Evolutionary conservation across 1,139 yeast species (phyloP), one percentile per base, ranked within the genome.

Genomic region (Yamadazyma atlantica): DNA sequence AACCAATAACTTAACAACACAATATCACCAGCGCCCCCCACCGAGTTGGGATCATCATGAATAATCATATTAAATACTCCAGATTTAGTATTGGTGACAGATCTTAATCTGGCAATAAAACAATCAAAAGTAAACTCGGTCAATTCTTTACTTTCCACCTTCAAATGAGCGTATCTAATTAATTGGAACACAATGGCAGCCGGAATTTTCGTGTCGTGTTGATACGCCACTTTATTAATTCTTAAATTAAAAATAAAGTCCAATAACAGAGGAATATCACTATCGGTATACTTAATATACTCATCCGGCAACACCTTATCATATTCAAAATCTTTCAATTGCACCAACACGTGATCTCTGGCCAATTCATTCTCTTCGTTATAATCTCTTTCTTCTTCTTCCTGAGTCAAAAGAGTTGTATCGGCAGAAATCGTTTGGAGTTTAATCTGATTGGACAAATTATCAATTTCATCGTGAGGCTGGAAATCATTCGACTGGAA

Each of bases 1-100:
- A 85, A 68, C 90, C 92, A 84, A 53, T 83, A 84, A 44, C 90
- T 81, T 40, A 82, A 71, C 26, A 74, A 58, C 8, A 84, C 86
- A 39, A 85, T 81, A 54, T 85, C 90, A 16, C 85, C 83, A 7
- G 71, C 62, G 1, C 76, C 76, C 4, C 59, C 60, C 2, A 57
- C 46, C 4, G 56, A 38, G 14, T 37, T 41, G 3, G 43, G 46
- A 21, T 54, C 55, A 32, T 58, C 62, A 35, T 58, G 62, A 13
- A 58, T 51, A 6, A 71, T 69, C 58, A 71, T 64, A 45, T 71
- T 75, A 42, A 77, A 72, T 4, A 77, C 78, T 0, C 85, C 86
- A 9, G 82, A 75, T 44, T 75, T 76, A 10, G 82, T 76, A 43
- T 75, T 65, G 7, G 85, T 76, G 2, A 77, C 75, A 1, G 84